Base-by-base conservation (phyloP, 805 yeast species). In the Isabelozyma gotoi region DNA sequence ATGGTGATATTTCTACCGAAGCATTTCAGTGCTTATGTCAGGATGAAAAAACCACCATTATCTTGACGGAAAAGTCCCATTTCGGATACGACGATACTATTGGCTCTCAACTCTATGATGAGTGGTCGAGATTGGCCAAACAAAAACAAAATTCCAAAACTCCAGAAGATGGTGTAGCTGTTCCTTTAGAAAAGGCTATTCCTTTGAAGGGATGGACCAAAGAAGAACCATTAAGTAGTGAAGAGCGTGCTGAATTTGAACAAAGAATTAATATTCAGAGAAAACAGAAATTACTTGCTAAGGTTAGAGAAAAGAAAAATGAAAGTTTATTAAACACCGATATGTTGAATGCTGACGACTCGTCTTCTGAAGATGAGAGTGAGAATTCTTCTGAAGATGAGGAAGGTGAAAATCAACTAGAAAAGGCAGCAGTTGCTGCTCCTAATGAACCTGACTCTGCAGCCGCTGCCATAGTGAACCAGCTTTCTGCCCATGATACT, bases 51-150 rank as follows among this genome's bases (percentile, higher is more conserved):
- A 81, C 87, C 1, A 82, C 95, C 0, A 73, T 91, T 1, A 68
- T 94, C 1, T 59, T 94, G 42, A 89, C 97, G 0, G 96, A 89
- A 50, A 73, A 75, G 46, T 72, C 85, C 0, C 71, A 71, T 35
- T 61, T 54, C 42, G 65, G 65, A 3, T 32, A 46, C 2, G 55
- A 56, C 2, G 63, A 72, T 7, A 72, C 86, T 15, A 56, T 81
- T 5, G 81, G 78, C 16, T 64, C 73, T 19, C 68, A 71, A 33
- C 62, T 88, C 12, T 80, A 73, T 52, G 59, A 59, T 15, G 73
- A 74, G 43, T 86, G 90, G 90, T 68, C 67, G 43, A 55, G 56
- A 2, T 59, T 72, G 5, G 72, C 77, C 2, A 59, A 59, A 32
- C 46, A 50, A 15, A 66, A 55, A 38, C 56, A 66, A 43, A 55